Evolutionary conservation across 768 basidiomycete genomes (phyloP).

Genomic region (Leccinellum rugosiceps): DNA sequence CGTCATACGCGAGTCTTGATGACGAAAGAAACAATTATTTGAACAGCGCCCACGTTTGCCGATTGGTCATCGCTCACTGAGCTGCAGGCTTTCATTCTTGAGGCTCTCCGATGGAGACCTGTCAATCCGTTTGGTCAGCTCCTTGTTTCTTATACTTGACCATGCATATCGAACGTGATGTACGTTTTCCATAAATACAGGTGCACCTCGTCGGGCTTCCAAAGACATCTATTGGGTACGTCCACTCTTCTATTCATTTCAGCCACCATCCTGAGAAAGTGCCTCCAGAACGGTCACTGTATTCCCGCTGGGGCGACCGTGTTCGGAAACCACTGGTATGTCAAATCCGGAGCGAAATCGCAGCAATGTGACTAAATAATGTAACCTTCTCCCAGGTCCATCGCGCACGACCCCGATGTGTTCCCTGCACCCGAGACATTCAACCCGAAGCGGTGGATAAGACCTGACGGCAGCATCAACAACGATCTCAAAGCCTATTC

Average conservation of each 20-base stretch:
- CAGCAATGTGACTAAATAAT: not conserved
- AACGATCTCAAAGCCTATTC: conserved; percentile 49
- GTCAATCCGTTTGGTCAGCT: conserved; percentile 30
- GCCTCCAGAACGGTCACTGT: conserved; percentile 31
- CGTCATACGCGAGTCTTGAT: not conserved
- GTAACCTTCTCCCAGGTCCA: conserved; percentile 12
- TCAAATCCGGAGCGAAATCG: not conserved
- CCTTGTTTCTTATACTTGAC: too few species aligned
- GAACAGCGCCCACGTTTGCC: conserved; percentile 37
- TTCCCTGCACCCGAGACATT: conserved; percentile 45
- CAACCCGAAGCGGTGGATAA: conserved; percentile 54
- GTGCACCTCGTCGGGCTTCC: conserved; percentile 21
- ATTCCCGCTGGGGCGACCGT: conserved; percentile 35
- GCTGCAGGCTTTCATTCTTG: conserved; percentile 37
- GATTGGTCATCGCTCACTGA: conserved; percentile 33
- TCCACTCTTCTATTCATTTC: not conserved
- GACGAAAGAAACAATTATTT: not conserved
- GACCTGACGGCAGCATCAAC: conserved; percentile 40
- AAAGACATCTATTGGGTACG: conserved; percentile 29
- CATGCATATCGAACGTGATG: not conserved
- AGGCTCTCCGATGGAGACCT: conserved; percentile 39
- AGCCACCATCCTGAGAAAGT: not conserved
- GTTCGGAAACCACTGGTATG: conserved; percentile 31
- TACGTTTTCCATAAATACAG: not conserved
- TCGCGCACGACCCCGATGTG: conserved; percentile 23